These are phyloP conservation scores for Dothideomycetidae sp. DNA, from an alignment of 2,329 filamentous ascomycete genomes.

Conservation along the genomic window DNA sequence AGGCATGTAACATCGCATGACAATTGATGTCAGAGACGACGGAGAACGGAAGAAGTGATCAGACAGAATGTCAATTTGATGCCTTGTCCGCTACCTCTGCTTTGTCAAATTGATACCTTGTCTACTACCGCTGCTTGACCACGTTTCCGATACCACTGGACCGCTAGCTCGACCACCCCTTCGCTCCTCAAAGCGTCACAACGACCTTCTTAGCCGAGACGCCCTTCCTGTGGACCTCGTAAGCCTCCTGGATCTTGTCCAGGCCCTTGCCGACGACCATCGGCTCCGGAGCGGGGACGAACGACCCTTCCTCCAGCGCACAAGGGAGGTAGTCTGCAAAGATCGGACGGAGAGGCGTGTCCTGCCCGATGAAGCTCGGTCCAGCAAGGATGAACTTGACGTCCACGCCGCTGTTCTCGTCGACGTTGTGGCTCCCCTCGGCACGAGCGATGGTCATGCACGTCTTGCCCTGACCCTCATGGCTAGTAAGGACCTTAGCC, in stretches of 20 bases:
- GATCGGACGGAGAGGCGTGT: no score
- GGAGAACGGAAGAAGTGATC: no score
- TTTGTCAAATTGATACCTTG: no score
- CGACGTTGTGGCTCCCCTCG: conserved; percentile 15
- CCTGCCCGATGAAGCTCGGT: no score
- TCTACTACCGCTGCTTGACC: no score
- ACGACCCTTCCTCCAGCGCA: conserved; percentile 23
- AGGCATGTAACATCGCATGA: no score
- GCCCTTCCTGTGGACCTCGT: conserved; percentile 10
- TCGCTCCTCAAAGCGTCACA: conserved; percentile 10
- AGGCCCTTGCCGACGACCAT: conserved; percentile 15
- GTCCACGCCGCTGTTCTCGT: conserved; percentile 19
- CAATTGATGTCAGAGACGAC: no score
- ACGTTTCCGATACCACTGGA: no score
- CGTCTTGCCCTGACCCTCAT: conserved; percentile 9
- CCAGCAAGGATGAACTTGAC: conserved; percentile 12
- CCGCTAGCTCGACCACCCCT: no score
- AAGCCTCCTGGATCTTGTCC: conserved; percentile 14
- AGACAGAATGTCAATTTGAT: no score
- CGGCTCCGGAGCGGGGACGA: conserved; percentile 18
- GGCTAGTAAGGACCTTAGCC: conserved; percentile 11
- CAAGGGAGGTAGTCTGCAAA: conserved; percentile 14
- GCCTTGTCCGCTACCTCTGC: no score
- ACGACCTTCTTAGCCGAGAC: conserved; percentile 16
- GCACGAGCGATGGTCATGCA: conserved; percentile 11